A percentile compares a stretch with the other conserved stretches of the same genome.
Conservation (phyloP, 257 asterid species). For the Dorcoceras hygrometricum region DNA sequence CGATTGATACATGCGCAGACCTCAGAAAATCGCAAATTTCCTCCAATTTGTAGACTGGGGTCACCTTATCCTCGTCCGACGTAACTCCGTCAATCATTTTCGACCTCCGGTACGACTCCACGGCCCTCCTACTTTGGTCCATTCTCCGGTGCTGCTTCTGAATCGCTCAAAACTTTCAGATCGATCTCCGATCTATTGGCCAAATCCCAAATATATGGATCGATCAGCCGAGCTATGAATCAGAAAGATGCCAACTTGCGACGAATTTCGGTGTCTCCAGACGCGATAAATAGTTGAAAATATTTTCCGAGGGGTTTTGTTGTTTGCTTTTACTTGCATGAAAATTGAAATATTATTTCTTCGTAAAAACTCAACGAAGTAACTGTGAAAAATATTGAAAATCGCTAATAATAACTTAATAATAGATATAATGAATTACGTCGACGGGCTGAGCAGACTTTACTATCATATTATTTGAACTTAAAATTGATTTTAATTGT, state of each 20-base stretch:
- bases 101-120: conserved; percentile 97
- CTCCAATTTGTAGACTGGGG: conserved; percentile 94
- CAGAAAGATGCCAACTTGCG: conserved; percentile 3
- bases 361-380: too few relatives aligned
- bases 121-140: conserved; percentile 99
- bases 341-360: too few relatives aligned
- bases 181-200: conserved; percentile 20
- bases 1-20: conserved; percentile 74
- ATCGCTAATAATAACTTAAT: too few relatives aligned
- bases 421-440: too few relatives aligned
- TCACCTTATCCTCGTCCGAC: conserved; percentile 91
- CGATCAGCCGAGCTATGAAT: conserved; percentile 14
- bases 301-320: not conserved
- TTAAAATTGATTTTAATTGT: too few relatives aligned
- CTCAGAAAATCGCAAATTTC: conserved; percentile 87
- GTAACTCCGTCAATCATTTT: conserved; percentile 81
- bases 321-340: too few relatives aligned
- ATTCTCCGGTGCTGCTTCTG: conserved; percentile 28
- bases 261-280: not conserved
- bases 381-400: too few relatives aligned
- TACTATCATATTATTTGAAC: too few relatives aligned
- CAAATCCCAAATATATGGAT: conserved; percentile 5
- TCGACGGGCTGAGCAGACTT: too few relatives aligned
- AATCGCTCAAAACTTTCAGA: conserved; percentile 28
- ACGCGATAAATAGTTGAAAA: not conserved